A percentile compares a stretch with the other conserved stretches of the same genome.
Evolutionary conservation across 1,284 basidiomycete genomes (phyloP).

Genomic region (Pascua sp.): DNA sequence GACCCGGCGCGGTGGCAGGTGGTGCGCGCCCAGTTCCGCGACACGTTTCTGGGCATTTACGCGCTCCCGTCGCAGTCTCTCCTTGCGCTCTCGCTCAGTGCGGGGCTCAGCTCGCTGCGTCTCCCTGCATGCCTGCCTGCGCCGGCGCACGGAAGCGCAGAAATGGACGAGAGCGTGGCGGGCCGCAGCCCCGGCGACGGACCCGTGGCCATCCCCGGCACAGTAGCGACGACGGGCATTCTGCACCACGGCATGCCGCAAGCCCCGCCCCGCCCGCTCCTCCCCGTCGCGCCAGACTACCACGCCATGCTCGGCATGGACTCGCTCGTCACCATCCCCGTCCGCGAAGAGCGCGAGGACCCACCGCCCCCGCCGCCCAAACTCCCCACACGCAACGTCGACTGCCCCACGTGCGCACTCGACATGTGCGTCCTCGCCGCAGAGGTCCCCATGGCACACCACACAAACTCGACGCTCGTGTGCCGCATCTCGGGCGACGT

Average conservation of each 20-base stretch:
- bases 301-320: constrained; percentile 9
- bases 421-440: constrained; percentile 71
- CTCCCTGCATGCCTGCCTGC: constrained; percentile 58
- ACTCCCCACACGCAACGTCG: constrained; percentile 63
- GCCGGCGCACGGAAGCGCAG: not conserved
- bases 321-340: constrained; percentile 1
- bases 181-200: too few relatives aligned
- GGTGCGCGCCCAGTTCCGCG: constrained; percentile 72
- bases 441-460: constrained; percentile 89
- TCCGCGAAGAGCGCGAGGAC: constrained; percentile 8
- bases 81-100: constrained; percentile 78
- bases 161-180: too few relatives aligned
- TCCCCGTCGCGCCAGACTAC: constrained; percentile 10
- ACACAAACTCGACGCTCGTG: constrained; percentile 91
- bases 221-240: too few relatives aligned
- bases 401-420: constrained; percentile 85
- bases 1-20: constrained; percentile 69
- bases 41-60: constrained; percentile 79
- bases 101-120: constrained; percentile 81
- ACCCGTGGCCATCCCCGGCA: too few relatives aligned
- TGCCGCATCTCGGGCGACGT: constrained; percentile 85
- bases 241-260: constrained; percentile 22
- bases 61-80: constrained; percentile 80
- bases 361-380: constrained; percentile 19
- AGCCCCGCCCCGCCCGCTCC: constrained; percentile 31